These are phyloP conservation scores for Pythium vanterpoolii DNA, from an alignment of 352 stramenopile species.

Conservation along the genomic window DNA sequence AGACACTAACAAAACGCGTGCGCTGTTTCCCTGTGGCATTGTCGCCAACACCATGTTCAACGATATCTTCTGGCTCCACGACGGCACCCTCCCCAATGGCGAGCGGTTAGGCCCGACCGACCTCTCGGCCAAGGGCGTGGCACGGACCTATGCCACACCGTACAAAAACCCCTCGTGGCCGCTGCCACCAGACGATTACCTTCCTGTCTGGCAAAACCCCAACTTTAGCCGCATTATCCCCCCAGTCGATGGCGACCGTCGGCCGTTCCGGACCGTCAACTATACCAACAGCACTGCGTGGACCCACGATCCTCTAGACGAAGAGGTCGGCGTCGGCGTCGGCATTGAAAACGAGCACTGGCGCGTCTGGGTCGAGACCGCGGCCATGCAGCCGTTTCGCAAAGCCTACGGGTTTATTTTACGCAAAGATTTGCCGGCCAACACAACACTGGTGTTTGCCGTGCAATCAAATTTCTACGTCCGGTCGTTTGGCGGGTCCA, in stretches of 20 bases:
- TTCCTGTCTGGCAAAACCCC: constrained; percentile 68
- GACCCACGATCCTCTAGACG: constrained; percentile 51
- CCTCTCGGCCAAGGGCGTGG: constrained; percentile 41
- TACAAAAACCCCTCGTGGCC: constrained; percentile 59
- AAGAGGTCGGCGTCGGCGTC: constrained; percentile 34
- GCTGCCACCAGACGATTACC: constrained; percentile 29
- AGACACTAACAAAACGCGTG: constrained; percentile 27
- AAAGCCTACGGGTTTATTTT: constrained; percentile 69
- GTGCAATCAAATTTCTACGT: constrained; percentile 84
- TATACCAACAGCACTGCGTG: constrained; percentile 81
- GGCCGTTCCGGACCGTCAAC: constrained; percentile 39
- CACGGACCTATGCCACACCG: constrained; percentile 47
- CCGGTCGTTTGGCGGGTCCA: constrained; percentile 54
- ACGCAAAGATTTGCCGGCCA: constrained; percentile 37
- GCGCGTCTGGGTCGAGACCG: constrained; percentile 70
- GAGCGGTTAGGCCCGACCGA: constrained; percentile 35
- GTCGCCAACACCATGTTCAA: constrained; percentile 84
- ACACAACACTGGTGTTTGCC: constrained; percentile 63
- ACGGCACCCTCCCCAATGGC: constrained; percentile 42
- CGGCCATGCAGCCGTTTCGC: constrained; percentile 57
- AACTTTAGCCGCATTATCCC: constrained; percentile 76
- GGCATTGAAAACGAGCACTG: constrained; percentile 75
- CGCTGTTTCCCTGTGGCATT: constrained; percentile 68
- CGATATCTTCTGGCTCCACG: constrained; percentile 82
- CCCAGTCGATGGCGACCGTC: constrained; percentile 22